Base-by-base conservation (phyloP, 176 grass and related monocot genomes). In the bread wheat (Triticum aestivum) region DNA sequence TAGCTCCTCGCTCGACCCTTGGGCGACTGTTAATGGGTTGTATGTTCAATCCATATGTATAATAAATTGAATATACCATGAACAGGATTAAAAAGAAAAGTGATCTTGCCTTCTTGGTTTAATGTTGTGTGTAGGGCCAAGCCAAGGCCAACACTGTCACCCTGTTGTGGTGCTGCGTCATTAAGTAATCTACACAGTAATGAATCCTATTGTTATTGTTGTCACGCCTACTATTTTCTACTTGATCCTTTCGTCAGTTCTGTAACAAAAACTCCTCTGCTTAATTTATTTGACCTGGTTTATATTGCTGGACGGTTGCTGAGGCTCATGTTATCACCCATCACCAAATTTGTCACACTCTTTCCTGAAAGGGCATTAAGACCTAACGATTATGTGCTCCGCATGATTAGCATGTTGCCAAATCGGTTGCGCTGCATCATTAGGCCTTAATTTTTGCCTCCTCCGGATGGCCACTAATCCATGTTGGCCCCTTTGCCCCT, bases 311-410 rank as follows among this genome's bases (percentile, higher is more conserved):
- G 56, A 39, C 61, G 65, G 63, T 77, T 77, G 86, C 64, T 59
- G 78, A 64, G 78, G 64, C 42, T 52, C 78, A 72, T 82, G 71
- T 33, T 78, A 35, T 82, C 86, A 82, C 75, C 24, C 82, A 35
- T 82, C 86, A 85, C 75, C 90, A 88, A 91, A 85, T 85, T 71
- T 88, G 82, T 85, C 86, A 82, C 41, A 77, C 77, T 77, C 70
- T 85, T 91, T 85, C 86, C 86, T 72, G 77, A 77, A 85, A 69
- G 77, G 86, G 89, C 81, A 91, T 88, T 51, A 56, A 52, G 77
- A 85, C 90, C 82, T 85, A 91, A 88, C 70, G 5, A 77, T 65
- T 62, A 18, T 63, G 39, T 78, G 30, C 42, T 78, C 30, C 65
- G 61, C 82, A 72, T 88, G 78, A 88, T 88, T 82, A 82, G 41